A percentile compares a stretch with the other conserved stretches of the same genome.
Evolutionary conservation across 108 stramenopile genomes (phyloP).

Genomic region (Ochromonas danica): DNA sequence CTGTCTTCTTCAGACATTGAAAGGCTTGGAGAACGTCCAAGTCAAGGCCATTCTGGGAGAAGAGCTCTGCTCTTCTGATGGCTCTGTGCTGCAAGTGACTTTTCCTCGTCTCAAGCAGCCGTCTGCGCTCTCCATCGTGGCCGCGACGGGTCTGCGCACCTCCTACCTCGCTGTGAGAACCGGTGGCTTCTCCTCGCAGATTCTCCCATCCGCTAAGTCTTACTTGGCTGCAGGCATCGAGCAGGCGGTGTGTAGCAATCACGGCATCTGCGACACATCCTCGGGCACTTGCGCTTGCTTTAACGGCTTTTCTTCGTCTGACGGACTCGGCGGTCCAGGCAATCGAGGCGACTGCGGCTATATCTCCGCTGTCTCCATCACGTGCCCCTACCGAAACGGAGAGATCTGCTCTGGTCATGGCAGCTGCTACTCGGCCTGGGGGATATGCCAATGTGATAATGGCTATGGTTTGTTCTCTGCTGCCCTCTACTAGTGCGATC

Average conservation of each 20-base stretch:
- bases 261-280: background rate
- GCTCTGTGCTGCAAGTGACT: constrained; percentile 1
- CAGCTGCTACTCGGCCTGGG: background rate
- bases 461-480: constrained; percentile 22
- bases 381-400: background rate
- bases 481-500: too few relatives aligned
- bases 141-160: too few relatives aligned
- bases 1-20: too few relatives aligned
- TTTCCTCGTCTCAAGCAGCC: too few relatives aligned
- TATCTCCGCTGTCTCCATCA: background rate
- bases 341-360: constrained; percentile 28
- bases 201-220: too few relatives aligned
- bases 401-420: constrained; percentile 23
- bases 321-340: constrained; percentile 2
- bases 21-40: background rate
- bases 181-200: too few relatives aligned
- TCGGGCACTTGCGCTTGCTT: background rate
- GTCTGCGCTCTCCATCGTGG: too few relatives aligned
- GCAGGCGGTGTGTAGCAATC: background rate
- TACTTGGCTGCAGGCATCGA: background rate
- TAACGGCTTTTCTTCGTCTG: background rate
- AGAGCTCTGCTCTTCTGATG: background rate
- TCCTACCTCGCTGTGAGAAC: too few relatives aligned
- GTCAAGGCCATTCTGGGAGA: background rate
- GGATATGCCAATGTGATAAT: constrained; percentile 1